Evolutionary conservation across 1,139 yeast genomes (phyloP), one percentile per base, ranked within the genome.

Genomic region (Protomyces pachydermus): DNA sequence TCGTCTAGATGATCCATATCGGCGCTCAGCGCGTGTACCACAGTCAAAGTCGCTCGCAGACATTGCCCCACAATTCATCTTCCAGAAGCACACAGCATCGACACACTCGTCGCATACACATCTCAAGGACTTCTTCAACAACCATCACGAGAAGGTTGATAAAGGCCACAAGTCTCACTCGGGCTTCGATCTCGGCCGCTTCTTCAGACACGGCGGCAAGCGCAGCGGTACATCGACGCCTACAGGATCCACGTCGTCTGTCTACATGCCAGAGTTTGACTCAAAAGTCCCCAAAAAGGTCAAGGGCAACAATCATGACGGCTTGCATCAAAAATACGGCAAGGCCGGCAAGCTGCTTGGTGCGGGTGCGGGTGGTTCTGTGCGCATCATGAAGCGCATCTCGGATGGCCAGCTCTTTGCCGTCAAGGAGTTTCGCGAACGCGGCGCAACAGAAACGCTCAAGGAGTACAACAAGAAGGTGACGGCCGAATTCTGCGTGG

Each of bases 311-410:
- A 77, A 75, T 50, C 78, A 79, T 10, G 75, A 76, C 67, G 67
- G 69, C 1, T 78, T 88, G 66, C 87, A 85, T 28, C 87, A 86
- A 70, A 88, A 91, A 73, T 95, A 93, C 75, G 96, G 96, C 67
- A 88, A 87, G 70, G 79, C 91, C 68, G 97, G 97, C 61, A 88
- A 89, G 69, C 86, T 88, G 67, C 79, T 95, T 69, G 99, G 98
- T 35, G 87, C 96, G 35, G 99, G 99, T 46, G 98, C 98, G 2
- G 99, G 98, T 56, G 99, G 99, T 3, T 87, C 95, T 1, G 99
- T 95, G 16, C 84, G 95, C 67, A 80, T 93, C 64, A 84, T 95
- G 72, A 85, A 84, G 64, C 82, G 98, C 68, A 85, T 93, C 2
- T 81, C 88, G 6, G 98, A 93, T 74, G 81, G 82, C 52, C 86